These are phyloP conservation scores for Venturia pyrina DNA, from an alignment of 2,329 filamentous ascomycete species.

Conservation along the genomic window DNA sequence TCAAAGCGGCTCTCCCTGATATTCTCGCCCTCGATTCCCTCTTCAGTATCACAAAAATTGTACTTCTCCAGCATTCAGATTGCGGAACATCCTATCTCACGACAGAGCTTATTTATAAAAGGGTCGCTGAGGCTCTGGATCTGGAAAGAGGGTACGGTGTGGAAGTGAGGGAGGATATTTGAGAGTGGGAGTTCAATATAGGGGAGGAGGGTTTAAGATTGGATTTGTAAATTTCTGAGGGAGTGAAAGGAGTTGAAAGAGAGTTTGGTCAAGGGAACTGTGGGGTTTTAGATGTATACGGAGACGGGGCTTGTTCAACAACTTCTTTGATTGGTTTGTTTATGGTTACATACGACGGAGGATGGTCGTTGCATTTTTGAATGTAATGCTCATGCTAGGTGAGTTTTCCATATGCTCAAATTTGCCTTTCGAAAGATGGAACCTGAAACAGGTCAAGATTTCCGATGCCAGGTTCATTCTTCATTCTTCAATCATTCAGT, in stretches of 20 bases:
- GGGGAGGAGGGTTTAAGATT: not conserved
- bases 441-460: no score
- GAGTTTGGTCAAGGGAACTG: not conserved
- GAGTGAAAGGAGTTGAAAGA: not conserved
- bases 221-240: constrained; percentile 2
- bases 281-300: constrained; percentile 2
- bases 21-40: not conserved
- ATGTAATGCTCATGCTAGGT: no score
- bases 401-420: no score
- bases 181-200: not conserved
- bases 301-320: not conserved
- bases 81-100: not conserved
- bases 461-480: no score
- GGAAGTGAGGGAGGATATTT: not conserved
- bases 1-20: not conserved
- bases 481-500: no score
- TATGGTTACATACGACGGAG: not conserved
- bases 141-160: not conserved
- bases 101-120: not conserved
- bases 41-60: not conserved
- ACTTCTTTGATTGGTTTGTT: not conserved
- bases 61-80: not conserved
- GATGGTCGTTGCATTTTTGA: not conserved
- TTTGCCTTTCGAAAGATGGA: no score
- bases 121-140: not conserved